phyloP scores from a whole-genome alignment of 305 asterid species.

The Fraxinus paxiana region DNA sequence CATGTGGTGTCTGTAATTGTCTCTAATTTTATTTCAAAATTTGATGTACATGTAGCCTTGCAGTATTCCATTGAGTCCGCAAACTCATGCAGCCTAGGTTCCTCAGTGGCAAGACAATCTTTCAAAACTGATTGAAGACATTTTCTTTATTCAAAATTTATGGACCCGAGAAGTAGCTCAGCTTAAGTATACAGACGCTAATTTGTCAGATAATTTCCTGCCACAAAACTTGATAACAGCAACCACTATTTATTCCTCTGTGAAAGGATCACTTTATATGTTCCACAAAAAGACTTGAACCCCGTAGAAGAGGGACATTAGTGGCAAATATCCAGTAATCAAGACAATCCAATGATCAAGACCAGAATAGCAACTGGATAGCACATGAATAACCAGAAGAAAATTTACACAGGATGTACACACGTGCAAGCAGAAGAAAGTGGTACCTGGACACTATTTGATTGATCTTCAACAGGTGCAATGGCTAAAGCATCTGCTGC shows the following conservation, averaged over 20 bases:
- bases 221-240: background rate
- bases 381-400: slow-evolving; percentile 20
- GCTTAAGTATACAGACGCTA: background rate
- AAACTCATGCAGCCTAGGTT: background rate
- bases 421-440: background rate
- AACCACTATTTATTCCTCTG: background rate
- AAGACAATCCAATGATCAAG: slow-evolving; percentile 3
- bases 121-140: background rate
- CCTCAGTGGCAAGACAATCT: background rate
- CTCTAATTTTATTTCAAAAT: background rate
- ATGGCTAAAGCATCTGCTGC: slow-evolving; percentile 73
- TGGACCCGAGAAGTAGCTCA: background rate
- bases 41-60: background rate
- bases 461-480: slow-evolving; percentile 71
- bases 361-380: slow-evolving; percentile 11
- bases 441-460: slow-evolving; percentile 61
- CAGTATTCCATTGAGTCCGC: background rate
- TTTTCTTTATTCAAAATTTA: background rate
- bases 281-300: background rate
- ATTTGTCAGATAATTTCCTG: background rate
- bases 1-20: background rate
- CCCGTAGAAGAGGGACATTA: background rate
- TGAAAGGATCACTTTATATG: background rate
- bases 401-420: background rate
- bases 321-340: background rate